These are phyloP conservation scores for Copromyces sp. DNA, from an alignment of 495 filamentous ascomycete genomes.

Conservation along the genomic window DNA sequence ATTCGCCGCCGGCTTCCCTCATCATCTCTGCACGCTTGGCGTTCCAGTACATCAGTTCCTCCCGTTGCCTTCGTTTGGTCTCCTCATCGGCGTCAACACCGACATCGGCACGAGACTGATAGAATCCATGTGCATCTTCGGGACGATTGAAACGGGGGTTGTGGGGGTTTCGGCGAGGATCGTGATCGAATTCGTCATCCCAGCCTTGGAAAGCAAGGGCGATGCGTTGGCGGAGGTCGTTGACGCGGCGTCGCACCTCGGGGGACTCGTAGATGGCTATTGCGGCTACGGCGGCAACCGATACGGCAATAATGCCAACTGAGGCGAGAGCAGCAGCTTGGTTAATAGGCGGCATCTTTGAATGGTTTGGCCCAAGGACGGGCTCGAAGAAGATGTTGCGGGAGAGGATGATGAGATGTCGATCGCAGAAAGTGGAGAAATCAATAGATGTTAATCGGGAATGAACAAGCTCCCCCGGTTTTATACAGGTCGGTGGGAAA, in stretches of 20 bases:
- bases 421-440: background rate
- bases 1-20: conserved; percentile 19
- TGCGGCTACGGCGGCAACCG: conserved; percentile 68
- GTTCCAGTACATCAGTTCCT: conserved; percentile 67
- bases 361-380: background rate
- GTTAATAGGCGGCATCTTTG: conserved; percentile 37
- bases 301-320: conserved; percentile 71
- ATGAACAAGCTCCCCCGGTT: background rate
- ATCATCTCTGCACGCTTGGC: conserved; percentile 28
- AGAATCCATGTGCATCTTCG: conserved; percentile 48
- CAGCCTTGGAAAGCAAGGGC: conserved; percentile 67
- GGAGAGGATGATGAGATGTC: background rate
- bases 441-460: background rate
- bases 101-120: conserved; percentile 40
- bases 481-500: background rate
- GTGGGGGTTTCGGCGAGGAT: conserved; percentile 24
- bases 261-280: conserved; percentile 80
- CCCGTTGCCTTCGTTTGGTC: conserved; percentile 51
- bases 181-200: conserved; percentile 56
- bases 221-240: conserved; percentile 66
- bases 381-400: background rate
- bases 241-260: conserved; percentile 65
- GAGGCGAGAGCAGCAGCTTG: conserved; percentile 32
- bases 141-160: conserved; percentile 45
- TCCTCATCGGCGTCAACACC: conserved; percentile 61